Evolutionary conservation across 1,284 basidiomycete species (phyloP), one percentile per base, ranked within the genome.

Genomic region (Cutaneotrichosporon curvatum): DNA sequence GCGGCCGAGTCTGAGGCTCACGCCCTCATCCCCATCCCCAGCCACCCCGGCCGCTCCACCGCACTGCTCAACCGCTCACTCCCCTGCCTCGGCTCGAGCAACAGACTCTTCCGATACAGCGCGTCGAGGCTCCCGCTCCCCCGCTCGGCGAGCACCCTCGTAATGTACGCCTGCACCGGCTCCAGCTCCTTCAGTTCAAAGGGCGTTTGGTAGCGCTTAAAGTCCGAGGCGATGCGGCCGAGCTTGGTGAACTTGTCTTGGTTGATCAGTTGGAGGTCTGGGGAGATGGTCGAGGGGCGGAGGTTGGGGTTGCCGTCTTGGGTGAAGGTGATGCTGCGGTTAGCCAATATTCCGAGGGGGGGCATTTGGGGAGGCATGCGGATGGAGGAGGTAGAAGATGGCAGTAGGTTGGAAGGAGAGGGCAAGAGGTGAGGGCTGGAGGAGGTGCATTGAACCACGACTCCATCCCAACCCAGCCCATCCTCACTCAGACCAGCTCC

Each of bases 221-320:
- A 87, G 61, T 94, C 90, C 75, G 85, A 81, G 23, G 92, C 80
- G 57, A 94, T 92, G 57, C 84, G 79, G 18, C 87, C 86, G 47
- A 96, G 79, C 69, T 90, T 91, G 65, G 86, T 82, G 60, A 85
- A 95, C 73, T 88, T 94, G 74, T 92, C 94, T 68, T 95, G 92
- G 72, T 98, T 98, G 67, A 97, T 78, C 40, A 98, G 73, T 63
- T 84, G 85, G 68, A 88, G 83, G 41, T 80, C 79, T 2, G 84
- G 76, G 45, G 83, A 82, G 49, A 80, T 68, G 2, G 85, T 86
- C 11, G 88, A 86, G n/a, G 83, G 78, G 54, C 94, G 79, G 59
- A 83, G 78, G 8, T 85, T 84, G 8, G 89, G 84, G 68, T 97
- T 97, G 32, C 94, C 94, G 63, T 95, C 94, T 43, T 86, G 81